phyloP scores from a whole-genome alignment of 495 filamentous ascomycete species.

The Pyrenopolyporus hunteri region DNA sequence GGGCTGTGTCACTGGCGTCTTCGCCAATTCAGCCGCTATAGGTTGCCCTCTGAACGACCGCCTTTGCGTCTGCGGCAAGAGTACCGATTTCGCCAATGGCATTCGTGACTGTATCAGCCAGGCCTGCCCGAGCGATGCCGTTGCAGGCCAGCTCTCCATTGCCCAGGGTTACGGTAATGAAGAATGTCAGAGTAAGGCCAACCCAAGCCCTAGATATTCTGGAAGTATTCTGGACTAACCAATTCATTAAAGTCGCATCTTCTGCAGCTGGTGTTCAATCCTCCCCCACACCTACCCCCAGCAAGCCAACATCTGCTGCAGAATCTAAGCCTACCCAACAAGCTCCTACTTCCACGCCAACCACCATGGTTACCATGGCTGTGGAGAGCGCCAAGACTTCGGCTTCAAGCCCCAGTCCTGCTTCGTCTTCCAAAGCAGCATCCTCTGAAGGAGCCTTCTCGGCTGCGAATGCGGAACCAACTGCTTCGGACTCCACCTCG shows the following conservation, averaged over 20 bases:
- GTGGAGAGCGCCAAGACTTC: slow-evolving; percentile 10
- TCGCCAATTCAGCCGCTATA: slow-evolving; percentile 25
- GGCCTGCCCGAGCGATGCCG: slow-evolving; percentile 24
- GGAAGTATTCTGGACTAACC: background rate
- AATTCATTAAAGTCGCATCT: slow-evolving; percentile 24
- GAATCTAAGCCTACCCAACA: background rate
- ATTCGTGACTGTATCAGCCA: slow-evolving; percentile 39
- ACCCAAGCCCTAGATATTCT: background rate
- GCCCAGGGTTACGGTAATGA: slow-evolving; percentile 25
- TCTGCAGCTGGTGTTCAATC: slow-evolving; percentile 12
- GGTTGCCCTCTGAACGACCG: slow-evolving; percentile 35
- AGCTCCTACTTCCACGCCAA: background rate
- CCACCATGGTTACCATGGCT: slow-evolving; percentile 1
- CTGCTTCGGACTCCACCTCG: slow-evolving; percentile 5
- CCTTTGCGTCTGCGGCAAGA: slow-evolving; percentile 37
- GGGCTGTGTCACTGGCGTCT: slow-evolving; percentile 40
- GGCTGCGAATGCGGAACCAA: slow-evolving; percentile 7
- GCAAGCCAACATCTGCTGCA: background rate
- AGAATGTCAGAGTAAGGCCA: slow-evolving; percentile 46
- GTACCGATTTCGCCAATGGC: slow-evolving; percentile 25
- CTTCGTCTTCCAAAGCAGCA: slow-evolving; percentile 7
- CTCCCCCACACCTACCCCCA: slow-evolving; percentile 1
- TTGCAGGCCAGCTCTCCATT: slow-evolving; percentile 29
- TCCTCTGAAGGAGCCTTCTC: slow-evolving; percentile 11
- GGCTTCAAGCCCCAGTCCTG: slow-evolving; percentile 1